A percentile compares a stretch with the other conserved stretches of the same genome.
Conservation (phyloP, 2,329 filamentous ascomycete genomes). For the Aspergillus ibericus region DNA sequence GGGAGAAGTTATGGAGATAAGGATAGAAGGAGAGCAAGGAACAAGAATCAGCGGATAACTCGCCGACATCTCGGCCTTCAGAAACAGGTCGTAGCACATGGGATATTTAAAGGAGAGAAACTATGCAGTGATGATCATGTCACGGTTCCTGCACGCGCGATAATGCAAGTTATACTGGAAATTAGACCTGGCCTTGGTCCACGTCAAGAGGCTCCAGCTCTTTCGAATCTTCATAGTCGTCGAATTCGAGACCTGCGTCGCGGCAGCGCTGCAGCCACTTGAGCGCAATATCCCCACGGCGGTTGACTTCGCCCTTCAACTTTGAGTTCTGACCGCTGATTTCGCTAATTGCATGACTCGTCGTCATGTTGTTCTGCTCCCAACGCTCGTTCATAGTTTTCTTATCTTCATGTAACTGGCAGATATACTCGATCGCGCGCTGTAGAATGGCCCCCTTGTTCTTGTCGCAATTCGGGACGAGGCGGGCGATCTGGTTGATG, state of each 20-base stretch:
- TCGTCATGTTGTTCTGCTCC: conserved; percentile 46
- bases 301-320: conserved; percentile 86
- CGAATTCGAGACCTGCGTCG: conserved; percentile 49
- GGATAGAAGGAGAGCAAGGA: conserved; percentile 15
- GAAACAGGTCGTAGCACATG: conserved; percentile 32
- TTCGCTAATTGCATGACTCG: conserved; percentile 63
- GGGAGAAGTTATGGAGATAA: conserved; percentile 9
- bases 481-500: conserved; percentile 96
- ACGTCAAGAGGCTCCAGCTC: conserved; percentile 40
- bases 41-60: conserved; percentile 12
- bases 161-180: neutral
- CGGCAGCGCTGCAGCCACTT: conserved; percentile 51
- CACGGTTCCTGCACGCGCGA: neutral
- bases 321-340: conserved; percentile 93
- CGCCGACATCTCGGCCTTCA: conserved; percentile 16
- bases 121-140: conserved; percentile 6
- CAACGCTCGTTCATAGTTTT: conserved; percentile 44
- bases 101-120: conserved; percentile 11
- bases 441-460: conserved; percentile 97
- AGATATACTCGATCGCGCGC: conserved; percentile 91
- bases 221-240: conserved; percentile 49
- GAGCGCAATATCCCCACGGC: conserved; percentile 69
- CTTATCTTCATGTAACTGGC: conserved; percentile 64
- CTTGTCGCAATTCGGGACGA: conserved; percentile 96
- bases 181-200: conserved; percentile 30